Percentiles rank a stretch among this genome's conserved stretches.
Evolutionary conservation across 371 early-diverging fungal species (phyloP).

Genomic region (Mucor plumbeus): DNA sequence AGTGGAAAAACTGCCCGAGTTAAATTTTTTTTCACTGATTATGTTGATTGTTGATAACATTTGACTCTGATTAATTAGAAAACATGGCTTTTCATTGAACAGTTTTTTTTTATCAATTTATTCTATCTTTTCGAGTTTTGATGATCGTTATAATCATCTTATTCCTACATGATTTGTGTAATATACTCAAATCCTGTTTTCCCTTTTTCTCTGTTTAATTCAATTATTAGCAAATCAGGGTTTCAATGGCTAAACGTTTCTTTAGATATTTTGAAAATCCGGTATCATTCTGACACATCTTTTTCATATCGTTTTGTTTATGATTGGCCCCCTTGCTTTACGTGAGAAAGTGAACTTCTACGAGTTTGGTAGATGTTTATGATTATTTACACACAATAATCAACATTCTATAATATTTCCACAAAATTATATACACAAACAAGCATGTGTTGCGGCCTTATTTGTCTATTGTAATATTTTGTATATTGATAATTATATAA

Average conservation of each 20-base stretch:
- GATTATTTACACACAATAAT: background rate
- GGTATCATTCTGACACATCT: slow-evolving; percentile 1
- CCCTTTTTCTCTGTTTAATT: background rate
- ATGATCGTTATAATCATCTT: background rate
- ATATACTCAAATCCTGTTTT: background rate
- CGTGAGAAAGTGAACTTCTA: background rate
- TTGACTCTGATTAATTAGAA: background rate
- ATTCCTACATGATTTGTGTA: background rate
- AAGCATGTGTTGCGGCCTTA: background rate
- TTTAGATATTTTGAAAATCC: background rate
- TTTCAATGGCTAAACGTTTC: background rate
- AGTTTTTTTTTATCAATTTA: background rate
- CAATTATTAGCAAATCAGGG: background rate
- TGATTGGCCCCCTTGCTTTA: background rate
- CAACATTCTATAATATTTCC: no score
- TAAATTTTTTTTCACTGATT: background rate
- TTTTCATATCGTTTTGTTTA: background rate
- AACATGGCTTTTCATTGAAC: background rate
- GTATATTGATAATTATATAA: background rate
- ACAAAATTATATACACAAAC: background rate
- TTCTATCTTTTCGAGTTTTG: background rate
- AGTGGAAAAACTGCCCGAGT: slow-evolving; percentile 5
- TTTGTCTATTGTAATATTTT: background rate
- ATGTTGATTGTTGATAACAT: background rate
- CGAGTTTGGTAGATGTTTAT: background rate